These are phyloP conservation scores for Cladosporium sp. DNA, from an alignment of 2,329 filamentous ascomycete genomes.

Conservation along the genomic window DNA sequence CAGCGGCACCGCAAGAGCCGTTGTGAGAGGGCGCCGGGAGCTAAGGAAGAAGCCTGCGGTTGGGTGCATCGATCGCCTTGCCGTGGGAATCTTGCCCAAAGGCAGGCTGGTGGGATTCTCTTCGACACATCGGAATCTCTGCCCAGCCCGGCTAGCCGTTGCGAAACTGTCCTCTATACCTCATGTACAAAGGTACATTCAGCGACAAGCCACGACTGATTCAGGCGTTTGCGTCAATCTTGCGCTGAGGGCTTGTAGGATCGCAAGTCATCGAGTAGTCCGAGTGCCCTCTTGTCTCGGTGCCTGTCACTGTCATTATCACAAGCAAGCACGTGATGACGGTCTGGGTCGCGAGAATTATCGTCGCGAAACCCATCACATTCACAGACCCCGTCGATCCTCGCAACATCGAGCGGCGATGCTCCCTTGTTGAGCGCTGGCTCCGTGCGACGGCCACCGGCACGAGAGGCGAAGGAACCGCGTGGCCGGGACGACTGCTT, in stretches of 20 bases:
- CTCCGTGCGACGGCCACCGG: background rate
- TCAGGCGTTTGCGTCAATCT: too few relatives aligned
- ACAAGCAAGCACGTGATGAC: too few relatives aligned
- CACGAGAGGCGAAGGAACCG: conserved; percentile 9
- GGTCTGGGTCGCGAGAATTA: too few relatives aligned
- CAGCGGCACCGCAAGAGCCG: conserved; percentile 14
- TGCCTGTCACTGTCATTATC: too few relatives aligned
- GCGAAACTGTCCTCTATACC: too few relatives aligned
- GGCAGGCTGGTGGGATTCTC: conserved; percentile 2
- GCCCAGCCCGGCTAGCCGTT: conserved; percentile 8
- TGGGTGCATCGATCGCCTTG: conserved; percentile 11
- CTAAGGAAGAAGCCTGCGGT: conserved; percentile 5
- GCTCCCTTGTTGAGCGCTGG: conserved; percentile 10
- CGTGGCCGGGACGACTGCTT: conserved; percentile 5
- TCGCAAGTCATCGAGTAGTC: too few relatives aligned
- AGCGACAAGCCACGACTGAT: too few relatives aligned
- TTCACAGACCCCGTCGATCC: conserved; percentile 1
- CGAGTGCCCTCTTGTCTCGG: too few relatives aligned
- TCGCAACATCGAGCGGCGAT: background rate
- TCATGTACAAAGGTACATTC: too few relatives aligned
- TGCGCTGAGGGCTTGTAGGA: too few relatives aligned
- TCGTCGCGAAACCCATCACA: background rate
- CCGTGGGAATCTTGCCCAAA: conserved; percentile 10
- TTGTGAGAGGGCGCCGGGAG: conserved; percentile 1
- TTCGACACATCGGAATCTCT: conserved; percentile 12